Evolutionary conservation across 2,329 filamentous ascomycete species (phyloP).

Genomic region (Aureobasidium zeae): DNA sequence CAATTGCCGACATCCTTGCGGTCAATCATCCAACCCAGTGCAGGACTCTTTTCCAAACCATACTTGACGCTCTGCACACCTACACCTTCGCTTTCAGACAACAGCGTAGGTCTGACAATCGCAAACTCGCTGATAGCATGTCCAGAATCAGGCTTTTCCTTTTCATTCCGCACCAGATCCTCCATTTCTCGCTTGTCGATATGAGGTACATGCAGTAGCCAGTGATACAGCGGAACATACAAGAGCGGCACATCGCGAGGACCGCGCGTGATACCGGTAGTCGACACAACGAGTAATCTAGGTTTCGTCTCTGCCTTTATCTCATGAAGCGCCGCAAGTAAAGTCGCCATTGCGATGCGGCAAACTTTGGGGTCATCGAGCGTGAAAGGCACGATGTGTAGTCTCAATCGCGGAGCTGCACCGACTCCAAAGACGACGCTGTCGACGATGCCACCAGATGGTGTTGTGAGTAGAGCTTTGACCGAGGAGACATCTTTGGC

Average conservation of each 20-base stretch:
- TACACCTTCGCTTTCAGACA: conserved; percentile 26
- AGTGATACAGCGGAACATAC: conserved; percentile 30
- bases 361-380: conserved; percentile 30
- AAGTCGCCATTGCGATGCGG: conserved; percentile 24
- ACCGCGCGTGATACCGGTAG: conserved; percentile 29
- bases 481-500: conserved; percentile 36
- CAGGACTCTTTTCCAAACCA: conserved; percentile 28
- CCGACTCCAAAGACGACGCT: conserved; percentile 43
- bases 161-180: conserved; percentile 23
- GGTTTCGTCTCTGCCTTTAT: conserved; percentile 22
- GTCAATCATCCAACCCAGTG: conserved; percentile 31
- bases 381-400: conserved; percentile 25
- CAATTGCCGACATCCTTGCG: conserved; percentile 34
- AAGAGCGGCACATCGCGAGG: conserved; percentile 31
- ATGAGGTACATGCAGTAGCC: conserved; percentile 29
- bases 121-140: conserved; percentile 25
- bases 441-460: conserved; percentile 29
- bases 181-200: conserved; percentile 34
- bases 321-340: conserved; percentile 27
- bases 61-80: conserved; percentile 26
- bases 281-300: conserved; percentile 28
- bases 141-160: conserved; percentile 18
- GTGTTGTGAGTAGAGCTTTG: conserved; percentile 29
- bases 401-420: conserved; percentile 23
- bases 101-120: conserved; percentile 31